Conservation (phyloP, 495 filamentous ascomycete genomes). For the Penicillium herquei region DNA sequence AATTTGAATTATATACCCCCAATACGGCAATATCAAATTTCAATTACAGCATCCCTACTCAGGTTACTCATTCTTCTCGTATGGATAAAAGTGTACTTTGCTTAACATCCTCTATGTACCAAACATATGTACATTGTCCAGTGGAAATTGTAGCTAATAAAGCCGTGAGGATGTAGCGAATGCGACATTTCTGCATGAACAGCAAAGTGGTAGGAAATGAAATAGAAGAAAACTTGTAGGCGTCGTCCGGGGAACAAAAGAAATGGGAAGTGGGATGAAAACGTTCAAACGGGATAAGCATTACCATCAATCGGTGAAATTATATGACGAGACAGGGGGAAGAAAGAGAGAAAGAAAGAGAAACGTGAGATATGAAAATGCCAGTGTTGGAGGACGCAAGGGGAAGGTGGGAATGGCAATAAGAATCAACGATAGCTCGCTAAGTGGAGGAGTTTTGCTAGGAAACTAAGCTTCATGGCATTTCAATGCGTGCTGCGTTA, state of each 20-base stretch:
- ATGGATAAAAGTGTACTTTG: not conserved
- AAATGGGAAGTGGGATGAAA: conserved; percentile 1
- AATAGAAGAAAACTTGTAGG: not conserved
- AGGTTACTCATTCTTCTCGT: not conserved
- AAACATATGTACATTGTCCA: not conserved
- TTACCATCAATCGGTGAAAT: conserved; percentile 10
- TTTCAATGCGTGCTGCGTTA: conserved; percentile 16
- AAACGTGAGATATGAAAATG: conserved; percentile 2
- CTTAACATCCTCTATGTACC: conserved; percentile 3
- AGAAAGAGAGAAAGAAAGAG: not conserved
- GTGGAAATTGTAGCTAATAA: conserved; percentile 8
- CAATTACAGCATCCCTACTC: too few species aligned
- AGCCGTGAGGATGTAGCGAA: not conserved
- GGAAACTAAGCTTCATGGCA: conserved; percentile 12
- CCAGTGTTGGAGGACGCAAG: not conserved
- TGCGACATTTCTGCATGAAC: conserved; percentile 5
- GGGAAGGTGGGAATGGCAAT: not conserved
- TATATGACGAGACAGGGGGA: conserved; percentile 8
- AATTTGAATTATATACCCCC: too few species aligned
- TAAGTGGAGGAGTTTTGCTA: conserved; percentile 15
- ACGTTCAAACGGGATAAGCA: conserved; percentile 13
- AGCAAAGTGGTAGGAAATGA: conserved; percentile 1
- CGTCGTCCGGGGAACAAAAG: conserved; percentile 7
- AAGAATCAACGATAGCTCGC: conserved; percentile 11
- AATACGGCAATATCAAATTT: too few species aligned